A percentile compares a stretch with the other conserved stretches of the same genome.
Evolutionary conservation across 2,329 filamentous ascomycete species (phyloP).

Genomic region (Aspergillus unguis): DNA sequence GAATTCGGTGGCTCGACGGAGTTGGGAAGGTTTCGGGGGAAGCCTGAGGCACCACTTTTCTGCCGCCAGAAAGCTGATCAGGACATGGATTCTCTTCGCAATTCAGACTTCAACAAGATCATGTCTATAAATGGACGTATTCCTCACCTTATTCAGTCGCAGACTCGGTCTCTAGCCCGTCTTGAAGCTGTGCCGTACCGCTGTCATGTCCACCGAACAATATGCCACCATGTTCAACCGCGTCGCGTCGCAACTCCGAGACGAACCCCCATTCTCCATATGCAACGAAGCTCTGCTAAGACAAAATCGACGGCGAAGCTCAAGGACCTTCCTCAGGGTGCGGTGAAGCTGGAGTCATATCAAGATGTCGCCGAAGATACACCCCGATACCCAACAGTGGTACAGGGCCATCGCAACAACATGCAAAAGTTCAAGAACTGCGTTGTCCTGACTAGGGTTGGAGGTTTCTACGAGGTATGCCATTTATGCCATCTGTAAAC

Average conservation of each 20-base stretch:
- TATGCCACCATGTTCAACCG: slow-evolving; percentile 31
- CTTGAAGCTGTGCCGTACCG: slow-evolving; percentile 11
- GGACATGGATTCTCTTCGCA: not conserved
- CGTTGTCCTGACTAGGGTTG: slow-evolving; percentile 85
- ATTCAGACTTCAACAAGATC: slow-evolving; percentile 6
- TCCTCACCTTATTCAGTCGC: slow-evolving; percentile 12
- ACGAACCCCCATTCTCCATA: slow-evolving; percentile 13
- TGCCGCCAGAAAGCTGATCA: slow-evolving; percentile 8
- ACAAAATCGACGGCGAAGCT: slow-evolving; percentile 38
- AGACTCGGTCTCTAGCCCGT: not conserved
- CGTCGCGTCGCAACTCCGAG: slow-evolving; percentile 16
- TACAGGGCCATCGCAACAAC: slow-evolving; percentile 81
- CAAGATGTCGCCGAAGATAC: slow-evolving; percentile 45
- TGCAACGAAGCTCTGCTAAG: slow-evolving; percentile 33
- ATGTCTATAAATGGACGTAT: slow-evolving; percentile 28
- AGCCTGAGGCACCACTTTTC: slow-evolving; percentile 16
- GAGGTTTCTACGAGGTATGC: slow-evolving; percentile 81
- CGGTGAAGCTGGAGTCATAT: slow-evolving; percentile 45
- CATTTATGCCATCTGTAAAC: not conserved
- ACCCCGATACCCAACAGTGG: slow-evolving; percentile 75
- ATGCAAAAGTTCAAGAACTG: slow-evolving; percentile 90
- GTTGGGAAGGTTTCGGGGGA: slow-evolving; percentile 28
- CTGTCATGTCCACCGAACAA: slow-evolving; percentile 25
- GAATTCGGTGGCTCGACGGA: slow-evolving; percentile 36
- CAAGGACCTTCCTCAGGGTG: slow-evolving; percentile 56